These are phyloP conservation scores for Diaporthe sp. DNA, from an alignment of 2,329 filamentous ascomycete species.

Conservation along the genomic window DNA sequence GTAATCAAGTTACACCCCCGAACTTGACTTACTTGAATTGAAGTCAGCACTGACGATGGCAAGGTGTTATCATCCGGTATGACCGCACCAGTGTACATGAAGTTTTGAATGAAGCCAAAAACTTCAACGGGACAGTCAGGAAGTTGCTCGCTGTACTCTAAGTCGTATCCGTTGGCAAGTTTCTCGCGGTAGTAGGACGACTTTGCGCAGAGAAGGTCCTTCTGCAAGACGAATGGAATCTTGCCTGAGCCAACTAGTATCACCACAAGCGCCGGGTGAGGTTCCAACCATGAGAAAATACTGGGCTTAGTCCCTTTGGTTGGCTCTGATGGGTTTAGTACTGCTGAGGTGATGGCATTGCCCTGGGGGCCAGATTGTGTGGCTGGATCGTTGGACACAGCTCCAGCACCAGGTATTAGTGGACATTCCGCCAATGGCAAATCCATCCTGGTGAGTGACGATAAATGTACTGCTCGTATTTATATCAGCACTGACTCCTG, in stretches of 20 bases:
- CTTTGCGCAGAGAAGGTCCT: constrained; percentile 69
- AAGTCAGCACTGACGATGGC: no score
- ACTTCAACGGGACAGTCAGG: constrained; percentile 59
- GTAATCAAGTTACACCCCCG: no score
- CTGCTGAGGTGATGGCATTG: neutral
- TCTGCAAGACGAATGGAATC: constrained; percentile 66
- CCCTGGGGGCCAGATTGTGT: neutral
- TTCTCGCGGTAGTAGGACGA: constrained; percentile 58
- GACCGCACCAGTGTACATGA: constrained; percentile 62
- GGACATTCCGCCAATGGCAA: neutral
- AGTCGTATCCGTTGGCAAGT: constrained; percentile 52
- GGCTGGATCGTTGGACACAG: neutral
- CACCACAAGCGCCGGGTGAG: constrained; percentile 66
- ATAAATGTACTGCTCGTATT: neutral
- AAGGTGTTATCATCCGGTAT: constrained; percentile 53
- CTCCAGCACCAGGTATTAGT: neutral
- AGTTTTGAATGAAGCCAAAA: constrained; percentile 66
- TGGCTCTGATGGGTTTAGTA: neutral
- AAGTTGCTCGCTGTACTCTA: constrained; percentile 63
- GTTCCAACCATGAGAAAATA: constrained; percentile 45
- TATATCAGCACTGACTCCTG: neutral
- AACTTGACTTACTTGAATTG: no score
- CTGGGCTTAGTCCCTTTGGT: neutral
- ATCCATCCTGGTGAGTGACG: neutral
- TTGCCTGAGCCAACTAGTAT: constrained; percentile 63